phyloP scores from a whole-genome alignment of 2,329 filamentous ascomycete species.

The Sporothrix pseudoabietina region DNA sequence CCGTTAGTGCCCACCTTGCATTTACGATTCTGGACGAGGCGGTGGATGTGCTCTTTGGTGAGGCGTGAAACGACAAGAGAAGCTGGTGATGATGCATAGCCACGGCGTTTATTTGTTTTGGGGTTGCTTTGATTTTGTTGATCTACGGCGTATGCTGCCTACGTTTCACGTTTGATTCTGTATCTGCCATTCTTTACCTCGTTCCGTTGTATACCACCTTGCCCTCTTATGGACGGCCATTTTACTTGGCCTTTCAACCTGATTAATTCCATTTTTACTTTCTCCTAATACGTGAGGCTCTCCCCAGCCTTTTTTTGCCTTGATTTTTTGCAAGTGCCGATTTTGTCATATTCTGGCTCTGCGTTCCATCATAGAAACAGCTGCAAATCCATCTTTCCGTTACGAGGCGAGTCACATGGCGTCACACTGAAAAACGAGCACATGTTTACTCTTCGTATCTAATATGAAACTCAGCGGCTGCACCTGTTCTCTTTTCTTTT shows the following conservation, averaged over 20 bases:
- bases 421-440: background rate
- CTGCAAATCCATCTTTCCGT: background rate
- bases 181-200: background rate
- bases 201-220: conserved; percentile 8
- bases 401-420: background rate
- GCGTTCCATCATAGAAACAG: background rate
- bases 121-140: background rate
- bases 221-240: background rate
- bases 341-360: background rate
- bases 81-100: background rate
- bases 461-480: background rate
- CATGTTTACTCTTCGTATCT: background rate
- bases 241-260: background rate
- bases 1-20: conserved; percentile 62
- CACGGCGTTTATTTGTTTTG: conserved; percentile 12
- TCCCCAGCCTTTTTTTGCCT: no score
- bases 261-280: background rate
- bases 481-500: background rate
- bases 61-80: conserved; percentile 36
- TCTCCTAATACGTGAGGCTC: background rate
- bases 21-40: conserved; percentile 74
- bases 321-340: no score
- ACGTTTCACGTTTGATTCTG: background rate
- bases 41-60: conserved; percentile 64
- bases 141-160: background rate